Base-by-base conservation (phyloP, 2,329 filamentous ascomycete genomes). In the Apiospora aurea region DNA sequence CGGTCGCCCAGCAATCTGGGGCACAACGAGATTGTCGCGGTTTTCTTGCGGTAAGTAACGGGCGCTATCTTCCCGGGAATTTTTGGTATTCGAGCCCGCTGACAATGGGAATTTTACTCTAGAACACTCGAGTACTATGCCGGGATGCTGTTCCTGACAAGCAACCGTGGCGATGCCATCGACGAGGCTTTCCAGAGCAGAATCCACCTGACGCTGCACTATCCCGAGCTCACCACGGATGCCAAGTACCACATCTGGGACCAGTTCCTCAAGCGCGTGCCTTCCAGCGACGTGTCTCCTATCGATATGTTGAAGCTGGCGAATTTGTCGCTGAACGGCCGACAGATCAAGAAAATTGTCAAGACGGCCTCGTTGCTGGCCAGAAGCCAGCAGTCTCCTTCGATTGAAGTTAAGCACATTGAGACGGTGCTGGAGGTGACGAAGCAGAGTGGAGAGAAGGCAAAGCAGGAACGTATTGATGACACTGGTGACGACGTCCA, bases 341-440 rank as follows among this genome's bases (percentile, higher is more conserved):
- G 79, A 24, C 78, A 80, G 75, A 81, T 81, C 72, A 79, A 78
- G 70, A 81, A 81, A 70, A 72, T 79, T 7, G 71, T 81, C 73
- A 80, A 77, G 73, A 69, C 67, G 24, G 67, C 67, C 13, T n/a
- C 18, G 11, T 18, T 69, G 8, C 44, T 69, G 41, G 61, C 61
- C 29, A 29, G 5, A 53, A 53, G 49, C 13, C 13, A 26, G 49
- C 24, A 1, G 14, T 53, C 4, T 4, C 13, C n/a, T 26, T 24
- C 24, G 24, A 29, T 13, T 3, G 2, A 44, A 43, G 41, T 16
- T 2, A 29, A 46, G 64, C 24, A 53, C 24, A 26, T 53, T 11
- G 49, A 53, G 4, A 53, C 49, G 1, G 49, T 53, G 11, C 49
- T 53, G 5, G 21, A 49, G 46, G 46, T 49, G 46, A 49, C 46